Base-by-base conservation (phyloP, 2,329 filamentous ascomycete species). In the Xylaria sp. region DNA sequence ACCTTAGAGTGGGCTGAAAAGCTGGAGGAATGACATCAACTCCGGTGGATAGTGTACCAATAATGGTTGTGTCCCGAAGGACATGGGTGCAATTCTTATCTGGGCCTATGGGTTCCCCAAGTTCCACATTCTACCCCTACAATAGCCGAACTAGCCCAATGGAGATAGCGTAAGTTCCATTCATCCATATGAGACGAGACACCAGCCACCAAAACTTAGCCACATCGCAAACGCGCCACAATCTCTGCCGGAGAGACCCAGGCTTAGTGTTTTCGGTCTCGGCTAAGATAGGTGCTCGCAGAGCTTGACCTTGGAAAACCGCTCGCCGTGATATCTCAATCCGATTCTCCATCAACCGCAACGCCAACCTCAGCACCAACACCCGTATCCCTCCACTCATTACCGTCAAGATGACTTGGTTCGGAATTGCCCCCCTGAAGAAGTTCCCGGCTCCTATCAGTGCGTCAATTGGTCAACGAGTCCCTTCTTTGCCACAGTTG, bases 381-480 rank as follows among this genome's bases (percentile, higher is more conserved):
- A 77, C 78, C 77, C 76, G 75, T 74, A 67, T 59, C 35, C 55
- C 58, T 37, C 64, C 68, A 29, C 78, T 77, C 75, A 79, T 77
- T 77, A 80, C 75, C 80, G 78, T 81, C 86, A 91, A 84, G 78
- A 93, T 93, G 92, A 89, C 88, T 85, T 89, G 91, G 84, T 87
- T 94, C 83, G 90, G 91, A 81, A 80, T 85, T 74, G 78, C 80
- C 76, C 86, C 87, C 71, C 79, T 89, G 79, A 94, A 94, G 88
- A 94, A 93, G 87, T 95, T 93, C 85, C 90, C 90, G 78, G 87
- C 89, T 80, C 91, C 91, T 77, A 84, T 94, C 82, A 85, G 92
- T 95, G 88, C 79, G 92, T 90, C 79, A 82, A 84, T 83, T 77
- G 75, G 66, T 66, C 64, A 68, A 54, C 53, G 9, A 12, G 23